A percentile compares a stretch with the other conserved stretches of the same genome.
Conservation (phyloP, 768 basidiomycete genomes). For the Crucibulum laeve region DNA sequence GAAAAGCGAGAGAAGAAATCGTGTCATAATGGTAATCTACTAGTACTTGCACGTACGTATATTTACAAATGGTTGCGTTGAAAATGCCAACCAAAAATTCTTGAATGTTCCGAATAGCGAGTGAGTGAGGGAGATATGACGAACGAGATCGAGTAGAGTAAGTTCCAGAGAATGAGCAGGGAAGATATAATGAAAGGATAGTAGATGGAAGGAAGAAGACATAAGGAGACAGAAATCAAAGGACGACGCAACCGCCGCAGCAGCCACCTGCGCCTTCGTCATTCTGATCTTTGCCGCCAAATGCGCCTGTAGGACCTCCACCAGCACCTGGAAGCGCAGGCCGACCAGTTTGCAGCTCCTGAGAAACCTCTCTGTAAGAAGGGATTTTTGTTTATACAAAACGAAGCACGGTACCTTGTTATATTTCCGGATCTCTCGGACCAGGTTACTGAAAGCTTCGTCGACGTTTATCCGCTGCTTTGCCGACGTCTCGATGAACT, state of each 20-base stretch:
- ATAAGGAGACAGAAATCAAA: background rate
- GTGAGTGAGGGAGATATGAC: slow-evolving; percentile 1
- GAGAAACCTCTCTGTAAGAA: slow-evolving; percentile 1
- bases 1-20: too few relatives aligned
- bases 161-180: background rate
- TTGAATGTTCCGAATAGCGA: slow-evolving; percentile 1
- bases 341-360: slow-evolving; percentile 4
- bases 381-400: background rate
- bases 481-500: slow-evolving; percentile 94
- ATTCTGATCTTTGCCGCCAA: slow-evolving; percentile 2
- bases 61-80: slow-evolving; percentile 14
- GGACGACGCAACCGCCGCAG: slow-evolving; percentile 5
- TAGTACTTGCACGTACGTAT: too few relatives aligned
- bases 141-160: slow-evolving; percentile 3
- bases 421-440: slow-evolving; percentile 89
- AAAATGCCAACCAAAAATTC: background rate
- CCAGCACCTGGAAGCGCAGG: slow-evolving; percentile 1
- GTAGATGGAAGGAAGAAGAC: slow-evolving; percentile 7
- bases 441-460: slow-evolving; percentile 90
- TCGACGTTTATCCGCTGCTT: slow-evolving; percentile 97
- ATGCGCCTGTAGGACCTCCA: background rate
- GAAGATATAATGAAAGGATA: background rate
- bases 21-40: too few relatives aligned
- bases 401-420: slow-evolving; percentile 61
- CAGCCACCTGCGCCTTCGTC: slow-evolving; percentile 2